These are phyloP conservation scores for Pleurotus giganteus DNA, from an alignment of 768 basidiomycete genomes.

Conservation along the genomic window DNA sequence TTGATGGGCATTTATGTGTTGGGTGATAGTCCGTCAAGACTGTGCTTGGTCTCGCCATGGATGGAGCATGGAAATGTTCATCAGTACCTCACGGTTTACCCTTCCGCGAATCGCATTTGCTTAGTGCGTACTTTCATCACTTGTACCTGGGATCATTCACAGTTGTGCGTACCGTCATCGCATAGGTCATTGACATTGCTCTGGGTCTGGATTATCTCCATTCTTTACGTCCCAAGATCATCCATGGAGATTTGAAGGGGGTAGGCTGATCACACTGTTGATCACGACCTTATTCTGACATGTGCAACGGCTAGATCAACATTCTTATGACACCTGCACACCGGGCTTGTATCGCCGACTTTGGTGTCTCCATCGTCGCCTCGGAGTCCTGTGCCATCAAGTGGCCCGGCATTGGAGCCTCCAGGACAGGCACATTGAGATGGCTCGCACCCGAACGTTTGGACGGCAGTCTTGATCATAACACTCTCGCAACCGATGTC, in stretches of 20 bases:
- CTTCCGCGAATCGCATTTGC: conserved; percentile 15
- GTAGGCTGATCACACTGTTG: conserved; percentile 19
- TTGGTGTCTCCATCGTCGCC: conserved; percentile 37
- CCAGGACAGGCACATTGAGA: conserved; percentile 26
- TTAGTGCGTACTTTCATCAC: conserved; percentile 10
- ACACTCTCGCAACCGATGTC: conserved; percentile 29
- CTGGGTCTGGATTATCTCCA: conserved; percentile 32
- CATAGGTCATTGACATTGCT: conserved; percentile 30
- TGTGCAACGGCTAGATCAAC: conserved; percentile 32
- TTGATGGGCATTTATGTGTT: conserved; percentile 33
- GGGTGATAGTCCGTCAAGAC: conserved; percentile 21
- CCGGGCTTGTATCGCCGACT: conserved; percentile 48
- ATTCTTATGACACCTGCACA: conserved; percentile 40
- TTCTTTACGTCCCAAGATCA: conserved; percentile 23
- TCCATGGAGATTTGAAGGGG: conserved; percentile 46
- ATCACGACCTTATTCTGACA: neutral
- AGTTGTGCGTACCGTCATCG: neutral
- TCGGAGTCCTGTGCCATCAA: conserved; percentile 13
- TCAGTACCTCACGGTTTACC: conserved; percentile 20
- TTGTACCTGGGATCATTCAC: neutral
- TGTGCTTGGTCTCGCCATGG: conserved; percentile 38
- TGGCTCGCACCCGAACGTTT: conserved; percentile 37
- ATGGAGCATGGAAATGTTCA: conserved; percentile 35
- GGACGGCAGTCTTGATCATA: conserved; percentile 14
- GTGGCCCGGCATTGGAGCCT: neutral